Evolutionary conservation across 2,329 filamentous ascomycete genomes (phyloP).

Genomic region (Ceratocystis cubensis): DNA sequence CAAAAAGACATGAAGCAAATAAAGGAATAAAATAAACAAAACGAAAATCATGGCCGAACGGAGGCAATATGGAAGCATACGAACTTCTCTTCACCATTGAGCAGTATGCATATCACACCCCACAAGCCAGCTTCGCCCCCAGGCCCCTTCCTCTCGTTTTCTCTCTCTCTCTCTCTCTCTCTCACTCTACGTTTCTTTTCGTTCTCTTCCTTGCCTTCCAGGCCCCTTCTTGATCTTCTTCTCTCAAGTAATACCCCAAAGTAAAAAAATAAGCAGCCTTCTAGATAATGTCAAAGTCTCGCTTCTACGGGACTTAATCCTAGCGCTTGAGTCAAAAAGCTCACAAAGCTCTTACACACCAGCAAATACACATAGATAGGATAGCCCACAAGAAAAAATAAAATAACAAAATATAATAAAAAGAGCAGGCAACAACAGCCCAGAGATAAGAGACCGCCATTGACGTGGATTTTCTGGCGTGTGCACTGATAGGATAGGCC

Average conservation of each 20-base stretch:
- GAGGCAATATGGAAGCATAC: neutral
- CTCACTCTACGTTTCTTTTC: neutral
- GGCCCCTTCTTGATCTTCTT: neutral
- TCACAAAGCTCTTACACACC: neutral
- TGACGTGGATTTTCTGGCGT: conserved; percentile 4
- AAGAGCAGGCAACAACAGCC: neutral
- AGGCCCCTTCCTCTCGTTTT: neutral
- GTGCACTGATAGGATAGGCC: conserved; percentile 4
- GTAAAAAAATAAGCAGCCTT: neutral
- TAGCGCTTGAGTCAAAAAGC: neutral
- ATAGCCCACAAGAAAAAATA: neutral
- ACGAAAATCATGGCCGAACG: neutral
- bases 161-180: neutral
- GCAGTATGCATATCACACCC: neutral
- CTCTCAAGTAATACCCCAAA: conserved; percentile 1
- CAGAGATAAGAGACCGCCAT: conserved; percentile 2
- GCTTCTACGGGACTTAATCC: neutral
- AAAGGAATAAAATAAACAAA: neutral
- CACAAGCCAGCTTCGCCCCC: neutral
- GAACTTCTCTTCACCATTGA: neutral
- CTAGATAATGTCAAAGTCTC: conserved; percentile 2
- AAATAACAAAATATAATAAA: too few relatives aligned
- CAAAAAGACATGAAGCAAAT: neutral
- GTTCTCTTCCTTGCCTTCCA: neutral
- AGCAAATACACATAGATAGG: neutral